Base-by-base conservation (phyloP, 2,329 filamentous ascomycete species). In the Scedosporium boydii region DNA sequence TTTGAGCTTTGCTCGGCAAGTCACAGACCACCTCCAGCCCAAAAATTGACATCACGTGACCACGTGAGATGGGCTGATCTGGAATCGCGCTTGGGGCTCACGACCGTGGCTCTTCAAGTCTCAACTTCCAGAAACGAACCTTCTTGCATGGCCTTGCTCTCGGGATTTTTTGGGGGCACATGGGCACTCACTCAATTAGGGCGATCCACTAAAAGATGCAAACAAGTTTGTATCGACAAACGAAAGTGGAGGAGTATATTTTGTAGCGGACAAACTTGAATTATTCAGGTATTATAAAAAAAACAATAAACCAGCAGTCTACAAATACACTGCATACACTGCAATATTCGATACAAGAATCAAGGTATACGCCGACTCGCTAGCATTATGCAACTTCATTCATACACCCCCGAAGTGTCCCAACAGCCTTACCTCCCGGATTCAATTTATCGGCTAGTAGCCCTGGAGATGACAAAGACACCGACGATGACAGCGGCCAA, bases 401-500 rank as follows among this genome's bases (percentile, higher is more conserved):
- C 58, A 27, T 51, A 21, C 58, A 29, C 23, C 21, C 44, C 59
- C n/a, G 16, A 6, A 6, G 14, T 18, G 27, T 16, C 34, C 41
- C 42, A 53, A 51, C 27, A 60, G 44, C 58, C 38, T 21, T 21
- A 23, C 6, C 38, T 23, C 7, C 58, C 14, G 38, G 16, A 26
- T 6, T 34, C 16, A 9, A 42, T 71, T 72, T 77, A 84, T 71
- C 82, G 75, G 74, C 79, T 83, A 42, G 80, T 79, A 65, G 87
- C 78, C 66, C 92, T 86, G 64, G 90, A 87, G 69, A 99, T 86
- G 51, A 92, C 87, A 77, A 99, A 99, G 10, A 98, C 93, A 67
- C 90, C 91, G 48, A 96, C 82, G 75, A 99, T 96, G 44, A 96
- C 93, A 53, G 96, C 91, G 9, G 93, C 95, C 70, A 99, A 77